Base-by-base conservation (phyloP, 169 alveolate species). In the Theileria annulata region DNA sequence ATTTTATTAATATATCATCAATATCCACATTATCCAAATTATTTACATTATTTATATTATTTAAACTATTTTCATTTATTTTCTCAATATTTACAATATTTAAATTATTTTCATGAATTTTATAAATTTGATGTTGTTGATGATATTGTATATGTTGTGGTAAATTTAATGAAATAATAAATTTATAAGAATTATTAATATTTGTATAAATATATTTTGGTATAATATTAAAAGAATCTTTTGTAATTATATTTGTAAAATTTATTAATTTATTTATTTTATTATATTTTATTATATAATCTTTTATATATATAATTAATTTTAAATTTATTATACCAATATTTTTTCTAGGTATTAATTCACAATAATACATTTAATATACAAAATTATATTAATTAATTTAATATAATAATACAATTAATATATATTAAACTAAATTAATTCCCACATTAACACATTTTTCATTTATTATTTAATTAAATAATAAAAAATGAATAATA, bases 311-410 rank as follows among this genome's bases (percentile, higher is more conserved):
- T 37, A 58, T 60, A 13, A 13, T 9, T 0, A 58, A 1, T 17
- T 51, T 1, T 10, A 72, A 33, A 78, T 72, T 79, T 25, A 82
- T 71, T 47, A 72, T 75, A 30, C 89, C 78, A 27, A 85, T 73
- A 35, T 75, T 47, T n/a, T 9, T 66, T 21, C 75, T 2, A n/a
- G 89, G 89, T 2, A 85, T 82, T 30, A 82, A 13, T 54, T 68
- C 71, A 47, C 85, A 82, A 74, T 74, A 82, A 4, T 78, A 85
- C 89, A 82, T 82, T 66, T 28, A 82, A 25, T 25, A 67, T 31
- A 23, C 23, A 27, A 23, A 62, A 1, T 10, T 0, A 58, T n/a
- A 58, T 10, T 42, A 42, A 42, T 17, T 3, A 3, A 3, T 10
- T 1, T 1, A 42, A 42, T 42, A 42, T 3, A 42, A 10, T 42